Evolutionary conservation across 495 filamentous ascomycete genomes (phyloP), one percentile per base, ranked within the genome.

Genomic region (Hyphodiscus hymeniophilus): DNA sequence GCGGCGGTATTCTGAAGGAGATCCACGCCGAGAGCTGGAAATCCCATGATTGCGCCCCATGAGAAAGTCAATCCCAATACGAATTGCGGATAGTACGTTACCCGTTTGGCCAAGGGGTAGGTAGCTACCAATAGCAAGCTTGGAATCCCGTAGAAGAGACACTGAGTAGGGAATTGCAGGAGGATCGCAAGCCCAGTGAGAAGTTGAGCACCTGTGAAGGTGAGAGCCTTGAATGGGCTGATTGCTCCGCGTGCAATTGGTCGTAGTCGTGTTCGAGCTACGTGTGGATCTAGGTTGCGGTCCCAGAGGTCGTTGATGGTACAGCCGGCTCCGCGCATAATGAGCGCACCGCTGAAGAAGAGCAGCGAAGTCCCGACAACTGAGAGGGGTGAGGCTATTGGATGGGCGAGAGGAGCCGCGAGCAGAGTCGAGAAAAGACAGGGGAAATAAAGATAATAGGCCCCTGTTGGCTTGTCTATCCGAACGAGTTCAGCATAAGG

Each of bases 241-340:
- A 96, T 70, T 24, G 92, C 94, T 12, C 83, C 75, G 36, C 92
- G 75, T 6, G 94, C 92, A 58, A 98, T 89, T 3, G 92, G 92
- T 2, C 92, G 85, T 38, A 90, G 75, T 21, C 81, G 80, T 1
- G 92, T 98, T 20, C 92, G 81, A 26, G 79, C 68, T n/a, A 98
- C 92, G 59, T 89, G 79, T 17, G 84, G 86, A 64, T 98, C 92
- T 15, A 98, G 77, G 58, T 94, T 84, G 53, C 87, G 81, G 66
- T 97, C 92, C 90, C 88, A 95, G 36, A 97, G 76, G 62, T 98
- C 92, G 66, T 98, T 97, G 69, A 98, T 92, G 26, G 92, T 84
- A 66, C 92, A 98, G 13, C 92, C 92, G n/a, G 92, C 92, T 23
- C 92, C 89, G 43, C 92, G 87, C 92, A 98, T 97, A 58, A 96